Evolutionary conservation across 208 protist genomes (phyloP), one percentile per base, ranked within the genome.

Genomic region (Crithidia acanthocephali): DNA sequence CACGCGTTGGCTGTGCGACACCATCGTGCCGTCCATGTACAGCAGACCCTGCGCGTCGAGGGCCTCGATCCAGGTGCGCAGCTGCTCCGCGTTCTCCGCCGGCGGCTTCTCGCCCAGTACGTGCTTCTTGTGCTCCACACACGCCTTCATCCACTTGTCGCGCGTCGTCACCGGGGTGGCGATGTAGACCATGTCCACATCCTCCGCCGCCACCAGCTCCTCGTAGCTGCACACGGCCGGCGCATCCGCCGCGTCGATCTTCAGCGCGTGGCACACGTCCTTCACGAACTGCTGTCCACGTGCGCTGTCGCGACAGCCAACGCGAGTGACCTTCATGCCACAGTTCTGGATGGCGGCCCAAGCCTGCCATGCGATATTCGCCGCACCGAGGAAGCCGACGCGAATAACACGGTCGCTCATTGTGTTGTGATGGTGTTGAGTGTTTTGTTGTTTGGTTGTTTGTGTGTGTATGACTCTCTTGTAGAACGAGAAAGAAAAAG

Each of bases 21-120:
- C 40, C 79, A 86, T 83, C 7, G 84, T 88, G 64, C 81, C 83
- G 62, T 92, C 84, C 79, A 92, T 85, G 74, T 87, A 92, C 15
- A 91, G 60, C 27, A 91, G 68, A 35, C 76, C 50, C 50, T 70
- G 77, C 27, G 64, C 45, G 52, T 80, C 72, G 4, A 92, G 48
- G 20, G 72, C 68, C 59, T 87, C 76, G 20, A 92, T 71, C 82
- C 86, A 92, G 32, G 59, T 44, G 18, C 75, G 79, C 56, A 92
- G 75, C 76, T 83, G 48, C 44, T 79, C 80, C 8, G 80, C 81
- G 58, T 84, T 62, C 8, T n/a, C n/a, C 23, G 79, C 74, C 0
- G 62, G 42, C 15, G 86, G 84, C 72, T 92, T 89, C 71, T 89
- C 84, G 4, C 84, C 77, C 22, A 92, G 65, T 8, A 89, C 79